Percentiles rank a stretch among this genome's conserved stretches.
These are phyloP conservation scores for Rhodotorula sp. DNA, from an alignment of 1,284 basidiomycete genomes.

Conservation along the genomic window DNA sequence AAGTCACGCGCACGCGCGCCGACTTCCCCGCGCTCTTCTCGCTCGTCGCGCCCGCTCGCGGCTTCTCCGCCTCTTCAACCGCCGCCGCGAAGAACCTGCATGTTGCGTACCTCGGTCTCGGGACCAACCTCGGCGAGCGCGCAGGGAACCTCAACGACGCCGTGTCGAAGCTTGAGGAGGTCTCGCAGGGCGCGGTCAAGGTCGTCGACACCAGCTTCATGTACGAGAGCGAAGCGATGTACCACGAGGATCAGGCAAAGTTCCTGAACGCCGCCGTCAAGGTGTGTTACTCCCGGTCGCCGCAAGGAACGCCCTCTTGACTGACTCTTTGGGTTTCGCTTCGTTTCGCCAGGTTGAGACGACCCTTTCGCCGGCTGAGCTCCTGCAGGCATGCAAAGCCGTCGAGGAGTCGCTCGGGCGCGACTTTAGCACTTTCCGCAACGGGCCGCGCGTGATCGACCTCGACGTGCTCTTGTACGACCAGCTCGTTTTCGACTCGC, in stretches of 20 bases:
- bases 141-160: constrained; percentile 81
- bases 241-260: constrained; percentile 80
- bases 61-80: background rate
- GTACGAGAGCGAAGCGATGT: constrained; percentile 96
- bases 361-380: constrained; percentile 62
- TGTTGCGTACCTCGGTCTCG: constrained; percentile 72
- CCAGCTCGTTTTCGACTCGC: constrained; percentile 62
- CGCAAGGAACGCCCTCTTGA: too few species aligned
- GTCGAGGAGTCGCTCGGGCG: constrained; percentile 79
- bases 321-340: too few species aligned
- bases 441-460: constrained; percentile 89
- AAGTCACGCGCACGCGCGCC: constrained; percentile 59
- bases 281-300: constrained; percentile 55
- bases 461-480: constrained; percentile 86
- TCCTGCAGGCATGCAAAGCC: constrained; percentile 70
- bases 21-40: constrained; percentile 44
- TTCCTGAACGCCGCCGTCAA: constrained; percentile 91
- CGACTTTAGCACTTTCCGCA: constrained; percentile 69
- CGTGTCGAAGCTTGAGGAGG: constrained; percentile 61
- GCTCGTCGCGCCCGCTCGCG: background rate
- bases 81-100: constrained; percentile 36
- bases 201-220: constrained; percentile 83
- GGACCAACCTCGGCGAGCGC: constrained; percentile 87
- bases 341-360: constrained; percentile 65
- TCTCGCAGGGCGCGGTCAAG: background rate